phyloP scores from a whole-genome alignment of 495 filamentous ascomycete species.

The Neurospora sp. region DNA sequence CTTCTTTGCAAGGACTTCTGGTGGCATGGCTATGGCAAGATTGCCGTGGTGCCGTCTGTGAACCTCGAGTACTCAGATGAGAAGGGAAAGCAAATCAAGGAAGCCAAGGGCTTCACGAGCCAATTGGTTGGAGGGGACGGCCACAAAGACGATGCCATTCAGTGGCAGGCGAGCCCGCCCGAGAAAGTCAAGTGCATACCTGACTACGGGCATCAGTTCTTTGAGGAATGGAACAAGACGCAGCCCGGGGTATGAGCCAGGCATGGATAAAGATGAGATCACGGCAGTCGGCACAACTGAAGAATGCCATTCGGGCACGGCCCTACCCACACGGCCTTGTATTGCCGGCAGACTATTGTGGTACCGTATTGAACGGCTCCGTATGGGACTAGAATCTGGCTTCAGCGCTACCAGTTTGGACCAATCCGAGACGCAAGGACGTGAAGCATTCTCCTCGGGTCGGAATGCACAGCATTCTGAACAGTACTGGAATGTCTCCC shows the following conservation, averaged over 20 bases:
- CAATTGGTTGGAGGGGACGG: slow-evolving; percentile 12
- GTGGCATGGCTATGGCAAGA: slow-evolving; percentile 32
- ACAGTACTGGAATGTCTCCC: not conserved
- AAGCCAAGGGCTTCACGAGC: slow-evolving; percentile 29
- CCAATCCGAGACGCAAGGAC: not conserved
- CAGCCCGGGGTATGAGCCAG: slow-evolving; percentile 1
- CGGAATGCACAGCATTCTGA: not conserved
- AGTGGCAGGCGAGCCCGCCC: slow-evolving; percentile 13
- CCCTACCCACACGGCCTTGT: too few relatives aligned
- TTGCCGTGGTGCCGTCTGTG: slow-evolving; percentile 39
- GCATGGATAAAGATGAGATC: not conserved
- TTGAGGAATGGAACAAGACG: slow-evolving; percentile 18
- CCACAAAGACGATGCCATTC: slow-evolving; percentile 4
- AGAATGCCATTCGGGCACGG: not conserved
- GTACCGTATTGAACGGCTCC: not conserved
- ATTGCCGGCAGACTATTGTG: not conserved
- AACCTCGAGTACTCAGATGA: slow-evolving; percentile 38
- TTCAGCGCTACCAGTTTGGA: too few relatives aligned
- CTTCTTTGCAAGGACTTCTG: slow-evolving; percentile 43
- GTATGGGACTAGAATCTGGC: not conserved
- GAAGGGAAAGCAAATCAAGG: slow-evolving; percentile 28
- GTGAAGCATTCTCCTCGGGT: not conserved
- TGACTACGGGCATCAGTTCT: slow-evolving; percentile 11
- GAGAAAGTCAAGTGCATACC: slow-evolving; percentile 19
- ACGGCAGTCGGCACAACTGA: not conserved